Percentiles rank a stretch among this genome's conserved stretches.
Conservation (phyloP, 2,329 filamentous ascomycete genomes). For the Chaetomium sp. region DNA sequence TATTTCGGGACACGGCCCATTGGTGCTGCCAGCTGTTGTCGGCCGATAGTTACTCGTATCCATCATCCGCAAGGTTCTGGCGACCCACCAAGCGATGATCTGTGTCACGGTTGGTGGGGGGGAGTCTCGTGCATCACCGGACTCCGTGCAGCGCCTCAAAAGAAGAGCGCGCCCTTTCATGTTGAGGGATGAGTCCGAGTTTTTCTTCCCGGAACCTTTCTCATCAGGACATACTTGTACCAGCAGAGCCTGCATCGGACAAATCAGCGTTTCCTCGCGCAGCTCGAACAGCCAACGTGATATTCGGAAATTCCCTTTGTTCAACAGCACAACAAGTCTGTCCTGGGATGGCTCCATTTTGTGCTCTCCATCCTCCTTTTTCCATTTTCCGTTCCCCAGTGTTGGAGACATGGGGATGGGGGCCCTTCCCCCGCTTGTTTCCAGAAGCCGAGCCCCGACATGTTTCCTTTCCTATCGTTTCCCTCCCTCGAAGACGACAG, state of each 20-base stretch:
- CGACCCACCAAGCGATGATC: neutral
- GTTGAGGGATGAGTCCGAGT: neutral
- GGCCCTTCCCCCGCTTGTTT: slow-evolving; percentile 10
- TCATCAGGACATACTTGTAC: neutral
- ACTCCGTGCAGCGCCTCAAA: neutral
- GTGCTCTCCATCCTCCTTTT: neutral
- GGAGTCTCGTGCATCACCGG: neutral
- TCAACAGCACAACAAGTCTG: neutral
- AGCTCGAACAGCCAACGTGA: neutral
- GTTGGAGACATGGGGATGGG: neutral
- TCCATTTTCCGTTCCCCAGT: neutral
- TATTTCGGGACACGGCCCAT: neutral
- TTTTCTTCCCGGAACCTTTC: neutral
- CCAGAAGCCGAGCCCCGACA: slow-evolving; percentile 10
- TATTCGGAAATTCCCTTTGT: neutral
- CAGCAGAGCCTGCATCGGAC: neutral
- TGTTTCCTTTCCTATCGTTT: neutral
- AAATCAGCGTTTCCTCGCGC: neutral
- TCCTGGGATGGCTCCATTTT: neutral
- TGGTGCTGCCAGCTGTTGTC: slow-evolving; percentile 1
- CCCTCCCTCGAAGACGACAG: slow-evolving; percentile 7
- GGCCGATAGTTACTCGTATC: too few species aligned
- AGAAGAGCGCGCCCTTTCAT: neutral
- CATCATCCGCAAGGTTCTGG: neutral
- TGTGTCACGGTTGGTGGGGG: neutral